Percentiles rank a stretch among this genome's conserved stretches.
Conservation (phyloP, 768 basidiomycete species). For the Suillus sp. region DNA sequence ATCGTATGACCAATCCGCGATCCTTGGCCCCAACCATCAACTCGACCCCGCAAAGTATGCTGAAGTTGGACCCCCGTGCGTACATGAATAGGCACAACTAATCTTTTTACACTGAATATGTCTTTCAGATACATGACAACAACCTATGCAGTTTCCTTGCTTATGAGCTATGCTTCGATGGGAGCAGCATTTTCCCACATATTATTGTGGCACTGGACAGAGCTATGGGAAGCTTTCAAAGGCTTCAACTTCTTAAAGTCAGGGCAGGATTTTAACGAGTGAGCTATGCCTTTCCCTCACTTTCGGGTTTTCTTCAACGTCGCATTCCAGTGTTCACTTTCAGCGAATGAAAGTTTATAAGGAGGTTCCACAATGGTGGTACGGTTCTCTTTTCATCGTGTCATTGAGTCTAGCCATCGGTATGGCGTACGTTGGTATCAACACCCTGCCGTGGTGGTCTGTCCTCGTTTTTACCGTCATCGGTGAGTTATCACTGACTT, state of each 20-base stretch:
- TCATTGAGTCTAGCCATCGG: constrained; percentile 54
- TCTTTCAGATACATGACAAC: constrained; percentile 18
- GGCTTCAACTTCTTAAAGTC: constrained; percentile 31
- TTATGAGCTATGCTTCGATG: constrained; percentile 18
- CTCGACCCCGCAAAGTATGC: constrained; percentile 17
- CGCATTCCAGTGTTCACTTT: constrained; percentile 18
- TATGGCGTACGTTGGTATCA: constrained; percentile 40
- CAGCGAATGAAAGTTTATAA: constrained; percentile 53
- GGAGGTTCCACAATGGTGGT: constrained; percentile 59
- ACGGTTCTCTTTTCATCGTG: constrained; percentile 44
- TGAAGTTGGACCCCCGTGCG: constrained; percentile 18
- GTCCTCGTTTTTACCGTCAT: constrained; percentile 49
- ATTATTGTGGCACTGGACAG: constrained; percentile 53
- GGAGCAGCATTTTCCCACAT: constrained; percentile 46
- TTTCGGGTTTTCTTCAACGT: constrained; percentile 3
- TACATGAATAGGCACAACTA: not conserved
- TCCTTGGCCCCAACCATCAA: constrained; percentile 15
- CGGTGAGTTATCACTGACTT: constrained; percentile 27
- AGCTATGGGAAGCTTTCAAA: constrained; percentile 32
- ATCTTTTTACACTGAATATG: constrained; percentile 13
- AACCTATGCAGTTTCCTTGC: constrained; percentile 18
- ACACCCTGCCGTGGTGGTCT: constrained; percentile 56
- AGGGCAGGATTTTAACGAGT: constrained; percentile 14
- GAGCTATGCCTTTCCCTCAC: not conserved
- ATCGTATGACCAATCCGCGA: constrained; percentile 18